Evolutionary conservation across 2,329 filamentous ascomycete genomes (phyloP), one percentile per base, ranked within the genome.

Genomic region (Penicillium sp.): DNA sequence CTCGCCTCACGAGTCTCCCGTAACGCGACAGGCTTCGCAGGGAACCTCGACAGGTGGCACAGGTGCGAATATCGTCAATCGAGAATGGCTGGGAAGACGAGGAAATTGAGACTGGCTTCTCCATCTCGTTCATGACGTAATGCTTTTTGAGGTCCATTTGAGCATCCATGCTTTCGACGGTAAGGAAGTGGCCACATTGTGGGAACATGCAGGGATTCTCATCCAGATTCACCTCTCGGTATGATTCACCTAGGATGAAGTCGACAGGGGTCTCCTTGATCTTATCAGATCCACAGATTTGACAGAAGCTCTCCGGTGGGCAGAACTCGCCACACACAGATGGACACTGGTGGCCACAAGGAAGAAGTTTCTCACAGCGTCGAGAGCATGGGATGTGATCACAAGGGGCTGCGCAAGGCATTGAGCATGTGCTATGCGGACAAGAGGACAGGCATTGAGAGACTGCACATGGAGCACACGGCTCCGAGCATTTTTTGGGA

Each of bases 331-430:
- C 82, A 48, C 83, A 87, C 2, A 84, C 45, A 0, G 77, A 79
- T 1, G 81, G 81, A 65, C 79, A 87, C 55, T 70, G 76, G 57
- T 86, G 81, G 1, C 78, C 77, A 53, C 83, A 87, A 0, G 17
- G 13, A 3, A 87, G 59, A 0, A 42, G 11, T 18, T 75, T 67
- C 3, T 65, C 53, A 53, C 84, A 88, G 7, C 83, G 70, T 49
- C 71, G 59, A 1, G 75, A 76, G 56, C 83, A 88, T 1, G 84
- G 84, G 0, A 86, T 54, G 63, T 79, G 75, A 48, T 84, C 70
- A 55, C 83, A 88, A 0, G 84, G 83, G 0, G 77, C 83, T 0
- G 80, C 80, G 45, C 84, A 87, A 13, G 78, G 78, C 69, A 80
- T 71, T 0, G 60, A 60, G 36, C 73, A 77, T 2, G 36, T 18